Percentiles rank a stretch among this genome's conserved stretches.
These are phyloP conservation scores for Cadophora sp. DNA, from an alignment of 2,329 filamentous ascomycete species.

Conservation along the genomic window DNA sequence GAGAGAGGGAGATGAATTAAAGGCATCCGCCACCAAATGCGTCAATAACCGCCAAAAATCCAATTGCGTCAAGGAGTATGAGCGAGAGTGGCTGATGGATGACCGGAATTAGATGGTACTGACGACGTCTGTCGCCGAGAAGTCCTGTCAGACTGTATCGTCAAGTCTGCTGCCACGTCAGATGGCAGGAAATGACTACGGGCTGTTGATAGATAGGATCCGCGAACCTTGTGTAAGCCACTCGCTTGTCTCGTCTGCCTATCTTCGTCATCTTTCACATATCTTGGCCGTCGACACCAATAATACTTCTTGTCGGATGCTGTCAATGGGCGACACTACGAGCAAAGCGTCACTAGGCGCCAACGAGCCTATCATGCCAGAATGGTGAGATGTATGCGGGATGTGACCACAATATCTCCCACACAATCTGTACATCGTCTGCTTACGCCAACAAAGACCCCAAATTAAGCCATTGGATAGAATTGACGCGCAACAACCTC, in stretches of 20 bases:
- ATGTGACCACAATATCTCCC: background rate
- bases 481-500: background rate
- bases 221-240: background rate
- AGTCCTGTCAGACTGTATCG: background rate
- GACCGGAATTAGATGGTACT: background rate
- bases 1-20: background rate
- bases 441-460: conserved; percentile 10
- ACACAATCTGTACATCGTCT: background rate
- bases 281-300: background rate
- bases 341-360: conserved; percentile 9
- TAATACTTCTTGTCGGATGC: conserved; percentile 2
- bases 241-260: background rate
- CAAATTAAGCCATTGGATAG: background rate
- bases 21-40: background rate
- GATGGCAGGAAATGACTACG: background rate
- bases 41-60: background rate
- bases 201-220: background rate
- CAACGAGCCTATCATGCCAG: background rate
- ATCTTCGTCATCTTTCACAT: background rate
- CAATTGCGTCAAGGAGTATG: background rate
- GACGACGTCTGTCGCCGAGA: background rate
- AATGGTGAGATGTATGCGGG: background rate
- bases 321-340: background rate
- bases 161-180: background rate
- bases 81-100: background rate